Evolutionary conservation across 2,329 filamentous ascomycete genomes (phyloP), one percentile per base, ranked within the genome.

Genomic region (Aspergillus carbonarius): DNA sequence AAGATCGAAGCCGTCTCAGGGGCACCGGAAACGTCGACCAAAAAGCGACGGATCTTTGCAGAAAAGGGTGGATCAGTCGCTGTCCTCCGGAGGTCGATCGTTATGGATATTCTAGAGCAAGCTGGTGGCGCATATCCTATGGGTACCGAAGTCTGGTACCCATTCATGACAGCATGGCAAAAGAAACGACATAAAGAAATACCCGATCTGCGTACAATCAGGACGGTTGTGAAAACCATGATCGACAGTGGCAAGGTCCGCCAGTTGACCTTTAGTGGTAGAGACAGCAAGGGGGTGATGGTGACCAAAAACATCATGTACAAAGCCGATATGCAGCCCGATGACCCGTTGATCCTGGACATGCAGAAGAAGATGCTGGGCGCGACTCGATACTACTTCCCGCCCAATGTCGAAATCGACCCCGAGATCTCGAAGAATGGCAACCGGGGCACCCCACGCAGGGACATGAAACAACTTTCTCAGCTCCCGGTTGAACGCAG

Each of bases 91-190:
- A 77, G 74, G 54, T 79, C 78, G 17, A 81, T 86, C 30, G 73
- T 87, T 3, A 70, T 84, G 67, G 78, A 84, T 25, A 80, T 87
- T 39, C 66, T 87, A 12, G 74, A 82, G 46, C 76, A 78, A 50
- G 82, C 81, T 55, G 77, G 78, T 47, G 85, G 85, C 7, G 80
- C 82, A 2, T 86, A 82, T 54, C 83, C 85, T 2, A 77, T 81
- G 37, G 79, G 82, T 23, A 75, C 75, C 46, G 83, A 85, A 62
- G 76, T 87, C n/a, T 80, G 78, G 70, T 77, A 80, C 61, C 81
- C 84, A 8, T 86, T 85, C 62, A 72, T 77, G 13, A 79, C 79
- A 2, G 72, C 79, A 15, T 88, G 85, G 84, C 73, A 79, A 53
- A 78, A 76, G 60, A 65, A 72, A 8, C 78, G 77, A 13, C 69